phyloP scores from a whole-genome alignment of 306 rosid genomes.

The Lathyrus aphaca region DNA sequence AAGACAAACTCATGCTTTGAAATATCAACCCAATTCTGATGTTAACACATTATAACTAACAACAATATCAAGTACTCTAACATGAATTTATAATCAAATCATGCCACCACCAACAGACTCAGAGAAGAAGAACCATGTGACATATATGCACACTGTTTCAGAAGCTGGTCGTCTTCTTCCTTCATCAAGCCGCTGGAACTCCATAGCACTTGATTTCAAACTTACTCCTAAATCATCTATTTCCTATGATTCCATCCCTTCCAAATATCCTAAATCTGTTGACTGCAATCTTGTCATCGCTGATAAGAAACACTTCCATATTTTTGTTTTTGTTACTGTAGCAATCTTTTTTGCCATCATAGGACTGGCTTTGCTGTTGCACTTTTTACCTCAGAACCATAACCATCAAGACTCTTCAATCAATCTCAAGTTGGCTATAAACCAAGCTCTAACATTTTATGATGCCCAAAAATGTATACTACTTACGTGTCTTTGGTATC shows the following conservation, averaged over 20 bases:
- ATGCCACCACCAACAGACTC: constrained; percentile 38
- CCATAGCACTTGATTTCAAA: constrained; percentile 47
- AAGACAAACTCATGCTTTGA: constrained; percentile 44
- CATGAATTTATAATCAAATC: too few relatives aligned
- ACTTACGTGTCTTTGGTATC: neutral
- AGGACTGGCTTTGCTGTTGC: constrained; percentile 47
- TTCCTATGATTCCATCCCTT: constrained; percentile 58
- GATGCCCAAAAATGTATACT: constrained; percentile 85
- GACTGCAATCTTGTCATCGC: constrained; percentile 59
- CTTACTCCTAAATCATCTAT: constrained; percentile 50
- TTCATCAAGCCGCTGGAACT: constrained; percentile 63
- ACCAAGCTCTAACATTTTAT: constrained; percentile 73
- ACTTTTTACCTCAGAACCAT: constrained; percentile 54
- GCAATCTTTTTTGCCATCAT: constrained; percentile 39
- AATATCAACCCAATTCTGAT: constrained; percentile 37
- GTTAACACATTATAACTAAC: neutral
- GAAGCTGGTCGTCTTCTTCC: constrained; percentile 62
- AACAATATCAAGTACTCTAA: too few relatives aligned
- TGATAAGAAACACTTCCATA: constrained; percentile 46
- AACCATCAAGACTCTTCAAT: constrained; percentile 46
- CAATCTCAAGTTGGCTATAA: constrained; percentile 62
- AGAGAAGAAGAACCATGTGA: constrained; percentile 46
- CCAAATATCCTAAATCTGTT: constrained; percentile 57
- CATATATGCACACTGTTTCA: constrained; percentile 51
- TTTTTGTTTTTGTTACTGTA: constrained; percentile 48